Percentiles rank a stretch among this genome's conserved stretches.
phyloP scores from a whole-genome alignment of 208 protist genomes.

The Herpetomonas tarakana region DNA sequence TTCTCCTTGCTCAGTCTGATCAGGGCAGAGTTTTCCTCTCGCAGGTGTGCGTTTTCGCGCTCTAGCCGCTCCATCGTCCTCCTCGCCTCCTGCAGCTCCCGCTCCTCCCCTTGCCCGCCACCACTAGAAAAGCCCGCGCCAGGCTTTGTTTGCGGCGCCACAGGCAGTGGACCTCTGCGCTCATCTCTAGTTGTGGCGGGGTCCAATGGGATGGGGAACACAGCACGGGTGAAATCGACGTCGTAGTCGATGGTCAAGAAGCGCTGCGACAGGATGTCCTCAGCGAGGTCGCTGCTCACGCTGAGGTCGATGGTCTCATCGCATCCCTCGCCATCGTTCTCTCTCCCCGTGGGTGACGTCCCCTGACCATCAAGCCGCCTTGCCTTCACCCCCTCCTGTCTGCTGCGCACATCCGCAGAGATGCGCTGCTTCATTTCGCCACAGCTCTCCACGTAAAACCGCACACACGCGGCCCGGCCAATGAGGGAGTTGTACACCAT shows the following conservation, averaged over 20 bases:
- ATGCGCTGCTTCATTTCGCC: conserved; percentile 77
- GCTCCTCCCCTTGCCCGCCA: neutral
- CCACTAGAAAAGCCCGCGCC: neutral
- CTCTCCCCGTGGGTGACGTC: neutral
- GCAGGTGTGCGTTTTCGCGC: conserved; percentile 55
- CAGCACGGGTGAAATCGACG: conserved; percentile 84
- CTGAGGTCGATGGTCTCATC: conserved; percentile 28
- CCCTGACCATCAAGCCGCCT: neutral
- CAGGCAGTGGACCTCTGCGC: neutral
- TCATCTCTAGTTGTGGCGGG: neutral
- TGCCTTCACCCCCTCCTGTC: neutral
- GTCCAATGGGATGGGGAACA: conserved; percentile 74
- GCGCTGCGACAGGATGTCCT: conserved; percentile 40
- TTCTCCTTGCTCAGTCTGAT: conserved; percentile 65
- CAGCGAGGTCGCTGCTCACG: conserved; percentile 19
- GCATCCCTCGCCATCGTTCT: neutral
- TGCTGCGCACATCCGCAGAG: conserved; percentile 33
- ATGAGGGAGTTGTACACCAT: conserved; percentile 83
- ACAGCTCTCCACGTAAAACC: conserved; percentile 75
- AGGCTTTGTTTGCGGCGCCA: neutral
- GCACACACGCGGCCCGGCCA: conserved; percentile 51
- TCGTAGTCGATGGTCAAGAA: conserved; percentile 85
- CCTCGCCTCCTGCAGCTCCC: conserved; percentile 18
- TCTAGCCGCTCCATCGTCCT: conserved; percentile 12
- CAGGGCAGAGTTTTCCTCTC: conserved; percentile 59